A percentile compares a stretch with the other conserved stretches of the same genome.
These are phyloP conservation scores for Dioscorea cayenensis DNA, from an alignment of 116 monocot species.

Conservation along the genomic window DNA sequence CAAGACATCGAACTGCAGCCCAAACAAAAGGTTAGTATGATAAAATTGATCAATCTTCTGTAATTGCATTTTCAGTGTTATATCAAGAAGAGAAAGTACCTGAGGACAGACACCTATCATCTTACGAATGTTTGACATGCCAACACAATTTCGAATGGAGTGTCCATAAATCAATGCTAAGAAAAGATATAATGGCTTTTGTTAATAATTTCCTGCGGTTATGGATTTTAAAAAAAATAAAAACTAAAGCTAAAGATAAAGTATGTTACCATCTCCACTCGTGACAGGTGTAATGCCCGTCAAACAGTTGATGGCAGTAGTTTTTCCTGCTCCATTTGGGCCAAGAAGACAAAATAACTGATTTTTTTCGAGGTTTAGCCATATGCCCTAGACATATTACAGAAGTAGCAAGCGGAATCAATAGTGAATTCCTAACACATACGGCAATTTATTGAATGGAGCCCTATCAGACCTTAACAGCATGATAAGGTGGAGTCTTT, in stretches of 20 bases:
- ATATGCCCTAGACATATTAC: conserved; percentile 36
- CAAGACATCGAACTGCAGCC: conserved; percentile 76
- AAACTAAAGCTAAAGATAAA: neutral
- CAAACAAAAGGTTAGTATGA: neutral
- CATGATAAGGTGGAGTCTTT: conserved; percentile 64
- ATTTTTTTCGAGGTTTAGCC: conserved; percentile 78
- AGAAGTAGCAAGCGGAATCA: neutral
- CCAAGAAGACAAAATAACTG: conserved; percentile 93
- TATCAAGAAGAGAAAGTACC: conserved; percentile 20
- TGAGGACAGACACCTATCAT: conserved; percentile 93
- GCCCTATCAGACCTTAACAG: conserved; percentile 52
- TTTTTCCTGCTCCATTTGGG: conserved; percentile 95
- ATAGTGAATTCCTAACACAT: neutral
- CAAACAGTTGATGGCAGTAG: conserved; percentile 79
- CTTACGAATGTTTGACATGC: conserved; percentile 82
- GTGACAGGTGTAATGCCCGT: conserved; percentile 91
- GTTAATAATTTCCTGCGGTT: neutral
- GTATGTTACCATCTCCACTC: conserved; percentile 69
- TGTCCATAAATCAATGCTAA: conserved; percentile 82
- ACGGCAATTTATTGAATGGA: neutral
- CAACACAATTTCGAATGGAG: conserved; percentile 59
- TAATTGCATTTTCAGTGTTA: neutral
- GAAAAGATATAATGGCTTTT: neutral
- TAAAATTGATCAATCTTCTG: neutral
- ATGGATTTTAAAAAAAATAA: neutral